A percentile compares a stretch with the other conserved stretches of the same genome.
Evolutionary conservation across 1,139 yeast genomes (phyloP).

Genomic region (Geotrichum klebahnii): DNA sequence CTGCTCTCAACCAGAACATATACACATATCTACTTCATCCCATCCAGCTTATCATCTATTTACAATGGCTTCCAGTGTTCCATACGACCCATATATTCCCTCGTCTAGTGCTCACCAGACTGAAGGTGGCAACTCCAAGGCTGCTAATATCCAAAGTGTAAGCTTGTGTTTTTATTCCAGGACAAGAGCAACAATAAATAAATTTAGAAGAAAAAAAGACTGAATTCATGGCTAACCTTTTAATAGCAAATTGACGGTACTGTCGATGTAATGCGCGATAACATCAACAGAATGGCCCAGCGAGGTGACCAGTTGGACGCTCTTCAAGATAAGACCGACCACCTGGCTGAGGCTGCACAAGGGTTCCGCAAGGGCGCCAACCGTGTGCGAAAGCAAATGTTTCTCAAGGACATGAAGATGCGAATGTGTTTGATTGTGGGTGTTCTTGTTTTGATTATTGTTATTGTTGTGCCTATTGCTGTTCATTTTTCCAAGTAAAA

Average conservation of each 20-base stretch:
- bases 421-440: slow-evolving; percentile 85
- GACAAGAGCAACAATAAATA: no score
- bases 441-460: slow-evolving; percentile 76
- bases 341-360: slow-evolving; percentile 87
- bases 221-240: neutral
- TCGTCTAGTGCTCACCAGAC: slow-evolving; percentile 49
- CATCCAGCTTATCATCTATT: neutral
- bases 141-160: slow-evolving; percentile 84
- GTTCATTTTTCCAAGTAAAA: slow-evolving; percentile 44
- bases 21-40: neutral
- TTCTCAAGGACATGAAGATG: slow-evolving; percentile 99
- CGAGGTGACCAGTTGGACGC: slow-evolving; percentile 91
- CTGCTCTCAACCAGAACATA: neutral
- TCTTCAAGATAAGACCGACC: slow-evolving; percentile 90
- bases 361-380: slow-evolving; percentile 97
- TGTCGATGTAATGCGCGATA: slow-evolving; percentile 96
- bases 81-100: slow-evolving; percentile 88
- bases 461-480: slow-evolving; percentile 84
- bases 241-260: slow-evolving; percentile 94
- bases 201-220: no score
- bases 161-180: slow-evolving; percentile 42
- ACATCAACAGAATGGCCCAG: slow-evolving; percentile 92
- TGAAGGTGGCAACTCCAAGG: slow-evolving; percentile 43
- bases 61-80: slow-evolving; percentile 71
- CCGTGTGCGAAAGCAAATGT: slow-evolving; percentile 96